These are phyloP conservation scores for Mesembryanthemum crystallinum DNA, from an alignment of 148 eudicot species.

Conservation along the genomic window DNA sequence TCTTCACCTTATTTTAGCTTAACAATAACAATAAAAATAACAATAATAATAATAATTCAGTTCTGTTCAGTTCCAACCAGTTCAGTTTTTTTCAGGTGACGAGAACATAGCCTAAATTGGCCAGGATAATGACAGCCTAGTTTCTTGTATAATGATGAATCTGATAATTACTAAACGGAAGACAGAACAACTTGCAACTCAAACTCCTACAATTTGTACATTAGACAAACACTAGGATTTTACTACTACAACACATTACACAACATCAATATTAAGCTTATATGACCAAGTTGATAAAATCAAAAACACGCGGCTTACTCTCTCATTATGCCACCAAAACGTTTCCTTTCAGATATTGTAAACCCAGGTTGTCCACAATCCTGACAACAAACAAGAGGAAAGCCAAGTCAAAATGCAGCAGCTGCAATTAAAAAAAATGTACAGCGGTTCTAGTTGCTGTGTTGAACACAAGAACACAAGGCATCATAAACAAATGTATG, in stretches of 20 bases:
- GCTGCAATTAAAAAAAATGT: not conserved
- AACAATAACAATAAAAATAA: too few relatives aligned
- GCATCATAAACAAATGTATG: not conserved
- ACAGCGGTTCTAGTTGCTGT: not conserved
- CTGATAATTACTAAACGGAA: not conserved
- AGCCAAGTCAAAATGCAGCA: conserved; percentile 6
- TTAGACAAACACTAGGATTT: not conserved
- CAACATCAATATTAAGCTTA: not conserved
- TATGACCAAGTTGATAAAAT: not conserved
- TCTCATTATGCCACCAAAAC: conserved; percentile 73
- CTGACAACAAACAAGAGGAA: conserved; percentile 38
- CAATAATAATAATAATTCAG: too few relatives aligned
- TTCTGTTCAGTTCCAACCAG: too few relatives aligned
- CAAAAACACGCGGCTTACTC: conserved; percentile 50
- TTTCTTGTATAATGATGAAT: not conserved
- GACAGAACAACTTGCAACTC: not conserved
- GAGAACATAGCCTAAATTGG: too few relatives aligned
- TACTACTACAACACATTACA: not conserved
- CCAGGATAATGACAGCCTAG: not conserved
- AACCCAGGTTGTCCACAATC: conserved; percentile 98
- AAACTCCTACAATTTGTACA: not conserved
- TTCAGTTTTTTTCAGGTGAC: too few relatives aligned
- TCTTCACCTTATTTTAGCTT: too few relatives aligned
- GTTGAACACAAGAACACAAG: not conserved
- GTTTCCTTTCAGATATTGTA: conserved; percentile 82